Base-by-base conservation (phyloP, 1,284 basidiomycete genomes). In the Moesziomyces antarcticus region DNA sequence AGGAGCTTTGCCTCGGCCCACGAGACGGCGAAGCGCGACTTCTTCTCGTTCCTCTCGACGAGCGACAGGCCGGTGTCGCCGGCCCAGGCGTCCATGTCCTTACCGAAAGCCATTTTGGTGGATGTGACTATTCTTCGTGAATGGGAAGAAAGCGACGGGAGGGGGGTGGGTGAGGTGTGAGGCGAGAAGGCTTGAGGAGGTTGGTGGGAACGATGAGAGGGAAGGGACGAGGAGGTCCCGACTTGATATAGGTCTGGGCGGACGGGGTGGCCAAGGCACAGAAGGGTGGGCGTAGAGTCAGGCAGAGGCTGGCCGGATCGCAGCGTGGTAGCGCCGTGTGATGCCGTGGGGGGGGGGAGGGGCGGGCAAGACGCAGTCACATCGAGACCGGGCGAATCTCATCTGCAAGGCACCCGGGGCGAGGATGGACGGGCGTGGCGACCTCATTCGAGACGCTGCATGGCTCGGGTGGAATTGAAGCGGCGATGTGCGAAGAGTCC, bases 361-460 rank as follows among this genome's bases (percentile, higher is more conserved):
- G n/a, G n/a, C n/a, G n/a, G n/a, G n/a, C n/a, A n/a, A n/a, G n/a
- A n/a, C n/a, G 14, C 37, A 3, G 6, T 6, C 14, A 40, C 37
- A 33, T 40, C 37, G 37, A 5, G 37, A 7, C 18, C 16, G 37
- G 16, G 84, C 83, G 14, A 88, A 88, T 25, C 80, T 85, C 22
- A 87, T 89, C 69, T 83, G 86, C 45, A 82, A 86, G 48, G 85
- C 85, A 64, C 82, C 83, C 6, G 88, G 87, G 87, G 89, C 40
- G 45, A 58, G 16, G 56, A 72, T 24, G 91, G 56, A 72, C 25
- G 91, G 91, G 30, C 30, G 30, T 13, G 30, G 30, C 30, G 30
- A 13, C 10, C 30, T 33, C 10, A 4, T 33, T 13, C 30, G 10
- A 33, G 30, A 33, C 10, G 30, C 30, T 18, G 37, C 37, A n/a